A percentile compares a stretch with the other conserved stretches of the same genome.
These are phyloP conservation scores for Podospora pseudocomata DNA, from an alignment of 495 filamentous ascomycete genomes.

Conservation along the genomic window DNA sequence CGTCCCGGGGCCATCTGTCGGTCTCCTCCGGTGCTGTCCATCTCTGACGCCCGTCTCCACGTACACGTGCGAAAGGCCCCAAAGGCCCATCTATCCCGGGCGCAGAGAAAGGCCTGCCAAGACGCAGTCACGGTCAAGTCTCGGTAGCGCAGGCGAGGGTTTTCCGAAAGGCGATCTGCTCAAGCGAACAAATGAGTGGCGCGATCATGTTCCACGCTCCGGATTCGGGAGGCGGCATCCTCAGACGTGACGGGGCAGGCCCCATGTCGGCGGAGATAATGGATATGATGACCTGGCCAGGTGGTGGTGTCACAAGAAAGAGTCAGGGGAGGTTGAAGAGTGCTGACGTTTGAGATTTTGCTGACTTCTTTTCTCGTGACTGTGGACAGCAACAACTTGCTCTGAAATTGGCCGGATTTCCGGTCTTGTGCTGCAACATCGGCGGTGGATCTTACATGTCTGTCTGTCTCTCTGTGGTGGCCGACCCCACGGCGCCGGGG, in stretches of 20 bases:
- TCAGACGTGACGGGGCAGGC: constrained; percentile 14
- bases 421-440: not conserved
- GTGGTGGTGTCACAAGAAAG: constrained; percentile 14
- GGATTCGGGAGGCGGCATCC: constrained; percentile 19
- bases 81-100: not conserved
- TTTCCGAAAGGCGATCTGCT: constrained; percentile 17
- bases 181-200: constrained; percentile 15
- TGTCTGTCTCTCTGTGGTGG: not conserved
- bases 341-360: not conserved
- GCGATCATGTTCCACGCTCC: constrained; percentile 24
- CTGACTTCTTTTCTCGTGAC: constrained; percentile 6
- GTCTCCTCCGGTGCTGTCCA: constrained; percentile 2
- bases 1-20: not conserved
- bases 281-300: constrained; percentile 21
- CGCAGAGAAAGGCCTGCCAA: not conserved
- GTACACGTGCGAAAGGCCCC: constrained; percentile 10
- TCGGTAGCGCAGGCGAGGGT: constrained; percentile 9
- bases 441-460: not conserved
- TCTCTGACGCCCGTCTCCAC: constrained; percentile 7
- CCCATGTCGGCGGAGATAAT: constrained; percentile 20
- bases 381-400: constrained; percentile 16
- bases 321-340: constrained; percentile 11
- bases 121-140: constrained; percentile 3
- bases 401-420: constrained; percentile 16
- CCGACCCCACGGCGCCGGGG: not conserved